phyloP scores from a whole-genome alignment of 805 yeast species.

The Candida krabiensis region DNA sequence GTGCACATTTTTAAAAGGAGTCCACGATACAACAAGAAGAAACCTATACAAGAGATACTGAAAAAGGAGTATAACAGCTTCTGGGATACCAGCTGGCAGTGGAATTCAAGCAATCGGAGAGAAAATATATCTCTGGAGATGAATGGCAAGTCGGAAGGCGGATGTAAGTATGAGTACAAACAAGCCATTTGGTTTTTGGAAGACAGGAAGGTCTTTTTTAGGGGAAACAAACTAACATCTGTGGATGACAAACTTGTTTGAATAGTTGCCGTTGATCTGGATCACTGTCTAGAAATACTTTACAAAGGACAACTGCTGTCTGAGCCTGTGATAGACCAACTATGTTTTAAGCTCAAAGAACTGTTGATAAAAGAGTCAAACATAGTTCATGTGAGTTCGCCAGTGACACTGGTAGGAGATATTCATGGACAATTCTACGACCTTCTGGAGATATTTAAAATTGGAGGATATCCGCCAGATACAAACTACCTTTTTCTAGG shows the following conservation, averaged over 20 bases:
- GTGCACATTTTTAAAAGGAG: no score
- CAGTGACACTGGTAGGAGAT: slow-evolving; percentile 95
- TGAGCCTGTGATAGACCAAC: slow-evolving; percentile 65
- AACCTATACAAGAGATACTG: no score
- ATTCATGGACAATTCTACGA: slow-evolving; percentile 98
- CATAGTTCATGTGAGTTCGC: slow-evolving; percentile 79
- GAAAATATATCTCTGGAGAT: no score
- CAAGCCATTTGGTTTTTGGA: no score
- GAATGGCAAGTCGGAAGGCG: no score
- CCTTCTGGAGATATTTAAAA: slow-evolving; percentile 84
- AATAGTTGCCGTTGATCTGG: slow-evolving; percentile 48
- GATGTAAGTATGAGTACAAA: background rate
- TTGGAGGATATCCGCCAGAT: slow-evolving; percentile 91
- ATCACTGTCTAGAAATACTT: slow-evolving; percentile 66
- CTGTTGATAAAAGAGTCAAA: slow-evolving; percentile 78
- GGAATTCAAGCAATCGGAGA: no score
- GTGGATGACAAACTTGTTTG: no score
- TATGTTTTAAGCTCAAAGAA: slow-evolving; percentile 82
- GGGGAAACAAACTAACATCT: no score
- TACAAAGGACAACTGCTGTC: slow-evolving; percentile 67
- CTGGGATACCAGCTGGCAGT: no score
- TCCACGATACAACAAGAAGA: no score
- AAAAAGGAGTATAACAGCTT: no score
- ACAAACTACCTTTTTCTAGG: slow-evolving; percentile 93
- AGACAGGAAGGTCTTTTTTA: no score